Evolutionary conservation across 129 eudicot genomes (phyloP).

Genomic region (Erigeron canadensis): DNA sequence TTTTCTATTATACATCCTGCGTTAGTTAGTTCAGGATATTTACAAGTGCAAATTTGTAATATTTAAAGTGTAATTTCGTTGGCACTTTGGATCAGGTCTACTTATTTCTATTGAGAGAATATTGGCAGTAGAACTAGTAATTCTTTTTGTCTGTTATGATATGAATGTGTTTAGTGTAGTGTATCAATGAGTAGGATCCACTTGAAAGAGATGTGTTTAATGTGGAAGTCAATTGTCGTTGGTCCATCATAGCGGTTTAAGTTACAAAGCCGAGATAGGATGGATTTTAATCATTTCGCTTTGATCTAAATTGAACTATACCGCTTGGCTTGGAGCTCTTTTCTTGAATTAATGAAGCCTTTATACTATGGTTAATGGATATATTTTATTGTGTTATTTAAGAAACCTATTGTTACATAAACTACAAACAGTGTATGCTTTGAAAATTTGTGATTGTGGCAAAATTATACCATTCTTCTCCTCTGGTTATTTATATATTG

Average conservation of each 20-base stretch:
- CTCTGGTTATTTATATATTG: not conserved
- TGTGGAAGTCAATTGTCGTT: not conserved
- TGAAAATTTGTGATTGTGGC: too few species aligned
- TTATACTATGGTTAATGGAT: too few species aligned
- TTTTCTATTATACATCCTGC: too few species aligned
- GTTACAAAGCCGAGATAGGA: not conserved
- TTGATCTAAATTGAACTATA: not conserved
- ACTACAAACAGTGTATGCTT: too few species aligned
- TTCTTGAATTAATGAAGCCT: too few species aligned
- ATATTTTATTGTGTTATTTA: too few species aligned
- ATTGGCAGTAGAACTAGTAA: constrained; percentile 3
- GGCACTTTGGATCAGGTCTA: not conserved
- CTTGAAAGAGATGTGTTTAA: too few species aligned
- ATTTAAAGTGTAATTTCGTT: not conserved
- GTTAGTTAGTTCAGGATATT: constrained; percentile 8
- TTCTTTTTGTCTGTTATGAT: not conserved
- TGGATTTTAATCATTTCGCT: not conserved
- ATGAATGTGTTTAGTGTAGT: too few species aligned
- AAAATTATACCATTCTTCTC: too few species aligned
- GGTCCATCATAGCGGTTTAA: not conserved
- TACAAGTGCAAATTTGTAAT: constrained; percentile 1
- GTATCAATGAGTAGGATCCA: too few species aligned
- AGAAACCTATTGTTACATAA: too few species aligned
- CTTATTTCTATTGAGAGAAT: not conserved
- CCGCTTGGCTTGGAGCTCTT: too few species aligned